A percentile compares a stretch with the other conserved stretches of the same genome.
phyloP scores from a whole-genome alignment of 2,329 filamentous ascomycete genomes.

The Fusarium anthophilum region DNA sequence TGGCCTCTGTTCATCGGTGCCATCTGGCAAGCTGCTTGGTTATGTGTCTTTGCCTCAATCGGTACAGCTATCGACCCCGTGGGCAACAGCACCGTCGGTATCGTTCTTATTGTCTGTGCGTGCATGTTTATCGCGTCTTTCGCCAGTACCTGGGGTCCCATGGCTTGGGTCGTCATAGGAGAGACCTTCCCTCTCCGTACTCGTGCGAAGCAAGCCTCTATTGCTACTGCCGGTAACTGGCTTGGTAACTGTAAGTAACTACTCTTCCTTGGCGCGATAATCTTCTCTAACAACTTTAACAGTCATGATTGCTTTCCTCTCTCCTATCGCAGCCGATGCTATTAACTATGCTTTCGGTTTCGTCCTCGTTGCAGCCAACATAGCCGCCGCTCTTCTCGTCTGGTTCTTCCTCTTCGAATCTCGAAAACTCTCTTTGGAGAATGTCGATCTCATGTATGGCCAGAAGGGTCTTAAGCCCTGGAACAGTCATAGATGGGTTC shows the following conservation, averaged over 20 bases:
- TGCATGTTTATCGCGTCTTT: conserved; percentile 81
- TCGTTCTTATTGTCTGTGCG: conserved; percentile 76
- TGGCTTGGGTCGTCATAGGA: conserved; percentile 74
- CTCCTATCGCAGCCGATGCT: conserved; percentile 68
- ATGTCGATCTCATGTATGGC: conserved; percentile 77
- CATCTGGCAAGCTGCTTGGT: conserved; percentile 73
- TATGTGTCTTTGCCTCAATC: conserved; percentile 71
- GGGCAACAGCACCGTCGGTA: conserved; percentile 60
- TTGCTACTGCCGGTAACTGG: conserved; percentile 66
- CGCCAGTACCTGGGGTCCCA: conserved; percentile 74
- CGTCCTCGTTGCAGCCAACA: conserved; percentile 71
- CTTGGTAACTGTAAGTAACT: conserved; percentile 63
- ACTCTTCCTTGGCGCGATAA: rapidly evolving
- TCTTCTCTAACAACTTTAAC: conserved; percentile 7
- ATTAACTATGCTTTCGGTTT: conserved; percentile 73
- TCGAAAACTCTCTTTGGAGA: conserved; percentile 72
- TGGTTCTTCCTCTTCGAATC: conserved; percentile 78
- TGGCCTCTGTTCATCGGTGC: conserved; percentile 72
- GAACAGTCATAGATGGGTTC: conserved; percentile 65
- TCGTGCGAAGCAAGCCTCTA: conserved; percentile 62
- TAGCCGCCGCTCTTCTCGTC: conserved; percentile 66
- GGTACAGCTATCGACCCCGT: conserved; percentile 57
- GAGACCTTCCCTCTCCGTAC: conserved; percentile 71
- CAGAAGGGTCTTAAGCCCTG: conserved; percentile 66
- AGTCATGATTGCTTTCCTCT: conserved; percentile 74